Evolutionary conservation across 2,329 filamentous ascomycete genomes (phyloP), one percentile per base, ranked within the genome.

Genomic region (Sclerotinia nivalis): DNA sequence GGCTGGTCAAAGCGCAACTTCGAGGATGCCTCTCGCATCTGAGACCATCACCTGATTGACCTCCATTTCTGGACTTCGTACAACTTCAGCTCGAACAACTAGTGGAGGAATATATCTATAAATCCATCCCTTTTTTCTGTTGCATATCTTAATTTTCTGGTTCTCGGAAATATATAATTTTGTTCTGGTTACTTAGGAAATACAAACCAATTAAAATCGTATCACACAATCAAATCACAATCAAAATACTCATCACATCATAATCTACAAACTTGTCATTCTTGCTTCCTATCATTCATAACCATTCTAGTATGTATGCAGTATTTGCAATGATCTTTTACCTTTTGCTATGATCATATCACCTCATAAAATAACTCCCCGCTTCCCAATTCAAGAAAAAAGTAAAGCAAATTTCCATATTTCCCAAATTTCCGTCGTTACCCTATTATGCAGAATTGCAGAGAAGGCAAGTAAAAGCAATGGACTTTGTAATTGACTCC

Each of bases 371-470:
- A n/a, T 43, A 64, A 69, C 66, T 55, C 37, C 67, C 45, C 55
- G 66, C 58, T 55, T n/a, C 58, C 67, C 58, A 54, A 40, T 37
- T 20, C 25, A 28, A n/a, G 15, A 52, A 43, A 31, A 64, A 54
- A 45, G n/a, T n/a, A 55, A n/a, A 45, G 18, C 47, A 64, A 45
- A 37, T 45, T 31, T 59, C 67, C 54, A 59, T 55, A 37, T 64
- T 69, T 50, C 66, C 55, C 47, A 64, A 55, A 55, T 45, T 58
- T 34, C 58, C 49, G 15, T 64, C 59, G 47, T 69, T 69, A 47
- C 58, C 67, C 58, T 69, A 69, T 64, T 69, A 64, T 69, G 67
- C 67, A 64, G 58, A 64, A 64, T 61, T 34, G 56, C 59, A 69
- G 67, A 50, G n/a, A 69, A 62, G 37, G n/a, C 37, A 47, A 69